Evolutionary conservation across 1,284 basidiomycete species (phyloP), one percentile per base, ranked within the genome.

Genomic region (Hortiboletus rubellus): DNA sequence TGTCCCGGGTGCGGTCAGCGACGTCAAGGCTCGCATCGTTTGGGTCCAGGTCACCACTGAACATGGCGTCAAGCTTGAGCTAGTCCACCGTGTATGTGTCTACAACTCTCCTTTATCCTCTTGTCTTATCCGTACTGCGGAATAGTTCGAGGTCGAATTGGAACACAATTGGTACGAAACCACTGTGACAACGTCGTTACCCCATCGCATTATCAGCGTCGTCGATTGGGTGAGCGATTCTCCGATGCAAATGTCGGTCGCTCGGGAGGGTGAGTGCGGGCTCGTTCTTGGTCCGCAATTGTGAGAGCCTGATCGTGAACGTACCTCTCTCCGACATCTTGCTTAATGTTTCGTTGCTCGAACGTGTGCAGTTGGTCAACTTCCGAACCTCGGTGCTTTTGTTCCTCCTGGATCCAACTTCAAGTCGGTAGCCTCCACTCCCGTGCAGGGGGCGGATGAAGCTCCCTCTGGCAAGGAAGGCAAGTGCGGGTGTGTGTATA

Each of bases 111-210:
- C n/a, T 31, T 27, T 22, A 2, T 31, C 2, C 1, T 14, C 12
- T 24, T 22, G 7, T 33, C 34, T 18, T 5, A 50, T 41, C 5
- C 46, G 24, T 18, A 22, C 10, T 12, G 22, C 10, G 11, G 55
- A 22, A 12, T 60, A 86, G 84, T 86, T 89, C 60, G 87, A 89
- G 67, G 87, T 90, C 40, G 87, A 91, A 78, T 90, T 91, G 89
- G 68, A 84, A 66, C 85, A 91, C 70, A 91, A 91, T 73, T 91
- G 88, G 87, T 91, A 91, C 60, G 87, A 91, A 69, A 79, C 86
- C 5, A 79, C 86, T 11, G 83, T 91, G 43, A 83, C 86, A 8
- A 82, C 81, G 7, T 66, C 74, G 22, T 71, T 78, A 9, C 86
- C 87, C 3, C 83, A 89, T 69, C 78, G 82, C 61, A 86, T 90